Percentiles rank a stretch among this genome's conserved stretches.
Conservation (phyloP, 2,329 filamentous ascomycete species). For the Phialophora expanda region DNA sequence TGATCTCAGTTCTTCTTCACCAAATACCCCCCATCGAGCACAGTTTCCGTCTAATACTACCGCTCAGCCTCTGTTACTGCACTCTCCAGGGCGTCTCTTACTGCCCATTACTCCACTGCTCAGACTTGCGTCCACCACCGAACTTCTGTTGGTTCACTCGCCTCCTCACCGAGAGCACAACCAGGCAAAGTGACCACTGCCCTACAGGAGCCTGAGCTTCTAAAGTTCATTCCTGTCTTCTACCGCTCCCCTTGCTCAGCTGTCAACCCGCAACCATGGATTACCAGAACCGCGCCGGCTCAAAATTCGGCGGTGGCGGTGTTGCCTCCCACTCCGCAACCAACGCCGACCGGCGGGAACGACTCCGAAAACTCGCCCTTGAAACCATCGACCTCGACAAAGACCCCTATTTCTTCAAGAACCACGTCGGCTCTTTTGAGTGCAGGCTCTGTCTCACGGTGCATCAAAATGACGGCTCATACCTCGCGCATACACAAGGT, state of each 20-base stretch:
- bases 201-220: neutral
- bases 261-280: conserved; percentile 55
- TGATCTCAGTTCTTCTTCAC: conserved; percentile 1
- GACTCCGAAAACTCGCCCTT: conserved; percentile 94
- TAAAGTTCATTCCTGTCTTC: neutral
- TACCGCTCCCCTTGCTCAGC: neutral
- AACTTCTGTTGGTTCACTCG: neutral
- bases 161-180: neutral
- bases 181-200: neutral
- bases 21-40: neutral
- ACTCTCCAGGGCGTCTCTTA: neutral
- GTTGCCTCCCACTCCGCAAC: conserved; percentile 92
- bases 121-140: neutral
- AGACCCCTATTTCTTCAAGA: conserved; percentile 99
- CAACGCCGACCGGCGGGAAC: conserved; percentile 95
- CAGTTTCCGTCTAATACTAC: neutral
- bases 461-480: conserved; percentile 98
- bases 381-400: conserved; percentile 99
- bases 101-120: neutral
- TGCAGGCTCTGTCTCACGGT: conserved; percentile 96
- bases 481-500: conserved; percentile 97
- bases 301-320: conserved; percentile 96
- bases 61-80: neutral
- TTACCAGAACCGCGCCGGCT: conserved; percentile 90
- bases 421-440: conserved; percentile 97